phyloP scores from a whole-genome alignment of 257 asterid species.

The Coffea canephora region DNA sequence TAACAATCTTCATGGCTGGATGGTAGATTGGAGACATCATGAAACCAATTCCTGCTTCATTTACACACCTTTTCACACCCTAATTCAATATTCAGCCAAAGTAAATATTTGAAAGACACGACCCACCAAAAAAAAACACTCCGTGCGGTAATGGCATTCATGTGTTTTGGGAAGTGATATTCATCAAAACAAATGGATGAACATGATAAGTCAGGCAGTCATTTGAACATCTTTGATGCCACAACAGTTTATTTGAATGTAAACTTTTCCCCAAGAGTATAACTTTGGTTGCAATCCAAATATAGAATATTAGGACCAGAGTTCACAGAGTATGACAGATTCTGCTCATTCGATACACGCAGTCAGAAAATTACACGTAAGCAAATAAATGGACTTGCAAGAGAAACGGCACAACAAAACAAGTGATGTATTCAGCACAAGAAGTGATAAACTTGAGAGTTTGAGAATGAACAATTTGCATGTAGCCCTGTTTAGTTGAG shows the following conservation, averaged over 20 bases:
- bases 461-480: neutral
- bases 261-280: neutral
- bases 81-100: conserved; percentile 16
- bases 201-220: neutral
- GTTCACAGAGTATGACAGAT: neutral
- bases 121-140: neutral
- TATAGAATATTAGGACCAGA: neutral
- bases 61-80: conserved; percentile 61
- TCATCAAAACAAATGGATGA: neutral
- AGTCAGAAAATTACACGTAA: neutral
- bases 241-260: neutral
- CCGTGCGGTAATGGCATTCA: neutral
- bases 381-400: neutral
- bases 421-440: neutral
- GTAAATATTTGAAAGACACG: neutral
- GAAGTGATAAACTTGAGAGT: neutral
- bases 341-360: neutral
- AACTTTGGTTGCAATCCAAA: neutral
- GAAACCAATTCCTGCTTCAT: conserved; percentile 75
- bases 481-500: neutral
- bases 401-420: neutral
- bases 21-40: conserved; percentile 89
- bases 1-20: conserved; percentile 78
- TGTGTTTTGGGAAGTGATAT: neutral
- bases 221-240: neutral